Percentiles rank a stretch among this genome's conserved stretches.
Evolutionary conservation across 192 early-diverging fungal genomes (phyloP).

Genomic region (Phlyctochytrium planicorne): DNA sequence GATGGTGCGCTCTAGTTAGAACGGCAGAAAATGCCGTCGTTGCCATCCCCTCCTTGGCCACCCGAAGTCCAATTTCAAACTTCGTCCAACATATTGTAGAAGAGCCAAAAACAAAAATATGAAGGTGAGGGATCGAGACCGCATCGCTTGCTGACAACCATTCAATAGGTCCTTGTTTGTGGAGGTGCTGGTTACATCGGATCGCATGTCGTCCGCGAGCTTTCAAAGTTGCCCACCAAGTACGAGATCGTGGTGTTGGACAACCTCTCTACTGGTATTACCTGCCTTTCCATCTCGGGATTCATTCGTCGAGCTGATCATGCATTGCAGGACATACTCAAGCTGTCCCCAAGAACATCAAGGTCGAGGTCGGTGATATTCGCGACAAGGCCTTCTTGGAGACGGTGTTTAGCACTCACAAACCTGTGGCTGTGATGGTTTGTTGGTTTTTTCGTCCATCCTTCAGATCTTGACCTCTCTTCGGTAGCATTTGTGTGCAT

Average conservation of each 20-base stretch:
- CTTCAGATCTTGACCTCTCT: slow-evolving; percentile 4
- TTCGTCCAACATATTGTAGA: too few species aligned
- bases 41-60: too few species aligned
- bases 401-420: slow-evolving; percentile 68
- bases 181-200: slow-evolving; percentile 88
- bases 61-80: too few species aligned
- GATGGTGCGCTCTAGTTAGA: too few species aligned
- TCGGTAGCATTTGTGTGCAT: slow-evolving; percentile 78
- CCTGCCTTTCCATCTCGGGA: too few species aligned
- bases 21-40: too few species aligned
- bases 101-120: too few species aligned
- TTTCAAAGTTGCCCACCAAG: slow-evolving; percentile 47
- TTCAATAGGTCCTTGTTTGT: slow-evolving; percentile 49
- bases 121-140: too few species aligned
- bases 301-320: slow-evolving; percentile 3
- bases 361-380: slow-evolving; percentile 80
- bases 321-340: slow-evolving; percentile 46
- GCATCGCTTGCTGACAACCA: too few species aligned
- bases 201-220: slow-evolving; percentile 87
- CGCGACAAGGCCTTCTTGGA: slow-evolving; percentile 64
- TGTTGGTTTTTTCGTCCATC: too few species aligned
- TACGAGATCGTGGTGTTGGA: slow-evolving; percentile 90
- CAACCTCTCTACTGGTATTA: slow-evolving; percentile 71
- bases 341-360: slow-evolving; percentile 46
- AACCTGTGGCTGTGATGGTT: slow-evolving; percentile 51